These are phyloP conservation scores for Xylariaceae sp. DNA, from an alignment of 2,329 filamentous ascomycete genomes.

Conservation along the genomic window DNA sequence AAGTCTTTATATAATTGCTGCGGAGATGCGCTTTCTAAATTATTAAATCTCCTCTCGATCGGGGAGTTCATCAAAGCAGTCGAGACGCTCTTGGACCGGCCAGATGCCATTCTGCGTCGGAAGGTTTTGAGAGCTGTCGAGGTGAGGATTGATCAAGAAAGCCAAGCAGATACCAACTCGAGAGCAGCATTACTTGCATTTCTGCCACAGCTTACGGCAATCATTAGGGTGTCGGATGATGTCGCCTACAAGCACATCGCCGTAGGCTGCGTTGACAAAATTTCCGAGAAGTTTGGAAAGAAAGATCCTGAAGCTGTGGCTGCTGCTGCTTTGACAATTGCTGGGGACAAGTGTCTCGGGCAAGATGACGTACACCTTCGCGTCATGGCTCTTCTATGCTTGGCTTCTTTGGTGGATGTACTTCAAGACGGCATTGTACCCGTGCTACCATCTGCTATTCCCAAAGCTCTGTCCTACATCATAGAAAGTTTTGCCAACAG, in stretches of 20 bases:
- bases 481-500: conserved; percentile 63
- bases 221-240: conserved; percentile 75
- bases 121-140: conserved; percentile 84
- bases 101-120: conserved; percentile 75
- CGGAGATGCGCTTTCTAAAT: conserved; percentile 74
- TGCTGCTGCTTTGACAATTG: conserved; percentile 76
- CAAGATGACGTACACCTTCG: conserved; percentile 74
- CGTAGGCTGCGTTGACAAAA: conserved; percentile 88
- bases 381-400: conserved; percentile 83
- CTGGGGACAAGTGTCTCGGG: conserved; percentile 76
- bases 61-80: conserved; percentile 89
- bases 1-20: conserved; percentile 62
- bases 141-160: conserved; percentile 75
- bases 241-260: conserved; percentile 82
- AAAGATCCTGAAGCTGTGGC: conserved; percentile 81
- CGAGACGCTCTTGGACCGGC: conserved; percentile 77
- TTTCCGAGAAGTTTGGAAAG: conserved; percentile 93
- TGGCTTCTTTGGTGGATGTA: conserved; percentile 88
- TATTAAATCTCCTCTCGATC: conserved; percentile 86
- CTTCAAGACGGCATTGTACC: conserved; percentile 85
- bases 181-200: conserved; percentile 77
- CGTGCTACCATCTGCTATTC: conserved; percentile 77
- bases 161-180: conserved; percentile 70
- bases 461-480: conserved; percentile 74
- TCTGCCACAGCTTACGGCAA: conserved; percentile 76